Evolutionary conservation across 2,329 filamentous ascomycete species (phyloP).

Genomic region (Juglanconis oblonga): DNA sequence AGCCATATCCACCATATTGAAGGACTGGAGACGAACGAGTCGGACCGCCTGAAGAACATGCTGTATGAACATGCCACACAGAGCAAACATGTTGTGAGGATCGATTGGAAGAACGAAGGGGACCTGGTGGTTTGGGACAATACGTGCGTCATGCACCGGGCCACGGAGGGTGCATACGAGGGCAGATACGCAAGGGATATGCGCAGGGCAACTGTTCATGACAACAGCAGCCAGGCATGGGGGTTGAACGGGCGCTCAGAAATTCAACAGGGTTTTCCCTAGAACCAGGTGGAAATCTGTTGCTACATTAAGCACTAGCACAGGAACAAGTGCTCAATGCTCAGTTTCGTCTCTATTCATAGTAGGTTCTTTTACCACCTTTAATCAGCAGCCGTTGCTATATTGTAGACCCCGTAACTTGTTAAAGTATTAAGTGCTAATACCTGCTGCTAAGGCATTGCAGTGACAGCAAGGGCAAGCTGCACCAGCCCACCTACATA

Average conservation of each 20-base stretch:
- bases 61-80: slow-evolving; percentile 15
- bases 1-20: slow-evolving; percentile 43
- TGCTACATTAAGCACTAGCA: too few relatives aligned
- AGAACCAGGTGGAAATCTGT: too few relatives aligned
- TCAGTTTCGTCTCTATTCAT: too few relatives aligned
- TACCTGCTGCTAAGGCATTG: too few relatives aligned
- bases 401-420: too few relatives aligned
- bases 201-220: not conserved
- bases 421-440: too few relatives aligned
- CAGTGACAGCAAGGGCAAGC: too few relatives aligned
- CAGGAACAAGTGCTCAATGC: too few relatives aligned
- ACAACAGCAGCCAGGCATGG: not conserved
- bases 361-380: too few relatives aligned
- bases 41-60: slow-evolving; percentile 27
- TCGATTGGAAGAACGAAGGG: slow-evolving; percentile 18
- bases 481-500: too few relatives aligned
- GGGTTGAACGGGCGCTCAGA: not conserved
- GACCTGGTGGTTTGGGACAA: slow-evolving; percentile 23
- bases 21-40: slow-evolving; percentile 28
- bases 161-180: not conserved
- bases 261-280: not conserved
- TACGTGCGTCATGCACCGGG: slow-evolving; percentile 17
- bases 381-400: too few relatives aligned
- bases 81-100: slow-evolving; percentile 9
- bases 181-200: not conserved